Percentiles rank a stretch among this genome's conserved stretches.
Evolutionary conservation across 768 basidiomycete genomes (phyloP).

Genomic region (Neoboletus brunneissimus): DNA sequence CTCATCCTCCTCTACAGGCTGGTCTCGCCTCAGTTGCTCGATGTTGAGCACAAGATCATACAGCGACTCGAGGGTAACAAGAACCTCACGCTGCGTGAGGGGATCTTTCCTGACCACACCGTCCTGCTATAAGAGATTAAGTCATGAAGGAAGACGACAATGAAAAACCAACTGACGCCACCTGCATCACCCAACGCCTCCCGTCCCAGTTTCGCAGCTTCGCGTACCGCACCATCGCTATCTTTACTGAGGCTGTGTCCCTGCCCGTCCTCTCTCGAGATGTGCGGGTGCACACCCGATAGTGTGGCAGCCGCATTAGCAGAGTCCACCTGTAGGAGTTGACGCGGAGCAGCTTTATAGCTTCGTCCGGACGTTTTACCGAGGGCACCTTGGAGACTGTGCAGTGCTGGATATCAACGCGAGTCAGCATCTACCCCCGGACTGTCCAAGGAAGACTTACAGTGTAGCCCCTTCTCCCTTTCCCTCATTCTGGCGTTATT

Average conservation of each 20-base stretch:
- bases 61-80: constrained; percentile 76
- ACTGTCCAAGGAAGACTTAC: constrained; percentile 29
- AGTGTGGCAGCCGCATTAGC: constrained; percentile 34
- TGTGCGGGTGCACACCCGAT: constrained; percentile 46
- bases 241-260: constrained; percentile 23
- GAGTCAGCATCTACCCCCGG: not conserved
- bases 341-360: constrained; percentile 94
- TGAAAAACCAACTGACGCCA: constrained; percentile 38
- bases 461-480: constrained; percentile 75
- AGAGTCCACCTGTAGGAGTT: constrained; percentile 85
- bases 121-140: constrained; percentile 43
- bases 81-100: constrained; percentile 71
- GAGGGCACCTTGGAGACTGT: constrained; percentile 87
- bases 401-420: constrained; percentile 45
- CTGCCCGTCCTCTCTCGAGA: constrained; percentile 51
- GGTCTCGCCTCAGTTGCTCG: constrained; percentile 81
- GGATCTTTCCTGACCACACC: constrained; percentile 68
- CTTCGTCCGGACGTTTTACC: constrained; percentile 93
- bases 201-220: constrained; percentile 72
- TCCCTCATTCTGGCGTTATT: constrained; percentile 85
- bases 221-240: constrained; percentile 59
- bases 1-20: constrained; percentile 56
- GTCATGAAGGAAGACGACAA: not conserved
- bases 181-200: constrained; percentile 65
- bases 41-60: constrained; percentile 83